Conservation (phyloP, 1,284 basidiomycete genomes). For the Hemileia vastatrix region DNA sequence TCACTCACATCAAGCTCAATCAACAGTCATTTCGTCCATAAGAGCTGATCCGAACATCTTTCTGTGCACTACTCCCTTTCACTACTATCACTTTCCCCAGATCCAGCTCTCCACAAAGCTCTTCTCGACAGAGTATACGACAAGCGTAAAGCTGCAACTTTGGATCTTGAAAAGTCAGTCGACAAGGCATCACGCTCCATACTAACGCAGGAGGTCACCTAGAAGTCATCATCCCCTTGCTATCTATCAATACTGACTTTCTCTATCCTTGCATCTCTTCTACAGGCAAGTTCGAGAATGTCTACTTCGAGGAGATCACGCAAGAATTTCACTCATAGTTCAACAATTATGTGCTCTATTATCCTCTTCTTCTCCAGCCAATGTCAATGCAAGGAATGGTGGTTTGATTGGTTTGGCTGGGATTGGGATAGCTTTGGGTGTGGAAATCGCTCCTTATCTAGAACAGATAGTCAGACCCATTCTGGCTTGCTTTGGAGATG, state of each 20-base stretch:
- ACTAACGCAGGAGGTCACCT: not conserved
- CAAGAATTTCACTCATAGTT: conserved; percentile 74
- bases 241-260: conserved; percentile 18
- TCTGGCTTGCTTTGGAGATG: conserved; percentile 84
- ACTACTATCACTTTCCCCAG: too few species aligned
- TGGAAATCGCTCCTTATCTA: conserved; percentile 86
- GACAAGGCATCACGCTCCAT: not conserved
- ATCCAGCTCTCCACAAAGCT: too few species aligned
- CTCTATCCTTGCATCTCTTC: conserved; percentile 7
- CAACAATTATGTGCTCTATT: conserved; percentile 67
- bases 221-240: not conserved
- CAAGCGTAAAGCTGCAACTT: conserved; percentile 86
- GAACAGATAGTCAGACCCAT: conserved; percentile 82
- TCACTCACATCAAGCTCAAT: too few species aligned
- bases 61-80: too few species aligned
- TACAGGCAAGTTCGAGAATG: conserved; percentile 74
- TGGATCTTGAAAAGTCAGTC: conserved; percentile 82
- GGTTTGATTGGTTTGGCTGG: conserved; percentile 93
- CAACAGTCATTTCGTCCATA: too few species aligned
- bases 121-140: conserved; percentile 56
- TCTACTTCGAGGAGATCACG: conserved; percentile 65
- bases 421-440: conserved; percentile 83
- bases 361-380: conserved; percentile 29
- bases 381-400: conserved; percentile 72
- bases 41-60: too few species aligned